These are phyloP conservation scores for Septoria petroselini DNA, from an alignment of 2,329 filamentous ascomycete species.

Conservation along the genomic window DNA sequence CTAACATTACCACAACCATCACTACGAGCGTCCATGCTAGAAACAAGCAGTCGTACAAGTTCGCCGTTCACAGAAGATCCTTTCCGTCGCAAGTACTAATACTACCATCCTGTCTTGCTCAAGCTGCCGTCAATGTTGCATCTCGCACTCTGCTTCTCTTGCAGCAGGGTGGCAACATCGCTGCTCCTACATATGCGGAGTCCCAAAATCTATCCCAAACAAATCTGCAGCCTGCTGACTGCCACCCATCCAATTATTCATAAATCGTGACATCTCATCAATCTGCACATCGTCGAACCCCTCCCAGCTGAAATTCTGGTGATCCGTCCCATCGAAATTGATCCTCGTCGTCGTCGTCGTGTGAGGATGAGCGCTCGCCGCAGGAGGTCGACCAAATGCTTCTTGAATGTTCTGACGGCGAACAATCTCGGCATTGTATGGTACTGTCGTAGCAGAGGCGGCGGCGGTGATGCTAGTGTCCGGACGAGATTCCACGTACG, in stretches of 20 bases:
- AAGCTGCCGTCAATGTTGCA: no score
- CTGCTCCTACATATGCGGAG: background rate
- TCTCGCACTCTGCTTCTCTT: no score
- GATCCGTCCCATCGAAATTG: background rate
- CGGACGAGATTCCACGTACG: slow-evolving; percentile 11
- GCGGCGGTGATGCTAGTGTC: background rate
- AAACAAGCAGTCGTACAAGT: no score
- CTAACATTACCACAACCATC: no score
- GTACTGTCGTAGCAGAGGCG: background rate
- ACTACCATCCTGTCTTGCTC: no score
- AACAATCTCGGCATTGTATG: slow-evolving; percentile 1
- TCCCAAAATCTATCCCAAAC: slow-evolving; percentile 13
- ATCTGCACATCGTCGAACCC: slow-evolving; percentile 6
- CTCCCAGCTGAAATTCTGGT: slow-evolving; percentile 1
- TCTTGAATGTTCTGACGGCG: slow-evolving; percentile 11
- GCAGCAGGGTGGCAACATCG: no score
- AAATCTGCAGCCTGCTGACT: slow-evolving; percentile 17
- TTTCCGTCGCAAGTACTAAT: no score
- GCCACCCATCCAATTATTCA: slow-evolving; percentile 23
- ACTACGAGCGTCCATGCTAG: no score
- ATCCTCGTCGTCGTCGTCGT: background rate
- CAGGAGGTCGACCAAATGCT: slow-evolving; percentile 11
- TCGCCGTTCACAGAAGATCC: no score
- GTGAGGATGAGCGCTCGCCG: no score
- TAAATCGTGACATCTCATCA: slow-evolving; percentile 19